phyloP scores from a whole-genome alignment of 2,329 filamentous ascomycete genomes.

The Colletotrichum sp. region DNA sequence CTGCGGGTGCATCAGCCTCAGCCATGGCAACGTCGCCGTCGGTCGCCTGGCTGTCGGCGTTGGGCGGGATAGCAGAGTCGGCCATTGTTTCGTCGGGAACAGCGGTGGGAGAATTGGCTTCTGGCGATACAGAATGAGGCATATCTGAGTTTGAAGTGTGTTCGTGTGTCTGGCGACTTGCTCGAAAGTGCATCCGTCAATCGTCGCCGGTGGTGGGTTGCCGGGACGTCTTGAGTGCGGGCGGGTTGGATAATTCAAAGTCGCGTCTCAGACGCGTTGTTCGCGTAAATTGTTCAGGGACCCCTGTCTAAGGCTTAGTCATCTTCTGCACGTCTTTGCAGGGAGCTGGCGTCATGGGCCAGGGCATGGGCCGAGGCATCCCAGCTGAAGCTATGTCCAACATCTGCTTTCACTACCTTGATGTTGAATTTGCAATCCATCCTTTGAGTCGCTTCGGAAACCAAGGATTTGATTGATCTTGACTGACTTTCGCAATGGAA shows the following conservation, averaged over 20 bases:
- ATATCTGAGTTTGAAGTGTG: conserved; percentile 32
- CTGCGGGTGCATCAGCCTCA: conserved; percentile 31
- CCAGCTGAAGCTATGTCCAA: background rate
- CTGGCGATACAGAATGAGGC: conserved; percentile 49
- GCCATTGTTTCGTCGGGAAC: conserved; percentile 39
- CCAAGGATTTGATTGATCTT: background rate
- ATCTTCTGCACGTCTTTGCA: background rate
- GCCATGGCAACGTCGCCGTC: conserved; percentile 47
- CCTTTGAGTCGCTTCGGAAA: background rate
- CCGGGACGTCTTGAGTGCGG: background rate
- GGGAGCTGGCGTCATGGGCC: background rate
- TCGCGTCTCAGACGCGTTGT: background rate
- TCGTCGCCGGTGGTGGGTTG: background rate
- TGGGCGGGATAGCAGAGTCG: conserved; percentile 28
- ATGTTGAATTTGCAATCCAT: background rate
- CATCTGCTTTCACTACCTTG: background rate
- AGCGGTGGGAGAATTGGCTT: conserved; percentile 27
- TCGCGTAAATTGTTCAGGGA: background rate
- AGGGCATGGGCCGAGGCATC: background rate
- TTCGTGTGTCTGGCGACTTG: background rate
- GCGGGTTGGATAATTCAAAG: background rate
- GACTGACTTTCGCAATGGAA: background rate
- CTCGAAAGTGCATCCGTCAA: background rate
- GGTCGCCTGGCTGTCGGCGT: conserved; percentile 30
- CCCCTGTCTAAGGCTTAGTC: background rate